Evolutionary conservation across 441 rosid genomes (phyloP).

Genomic region (Syzygium syzygioides): DNA sequence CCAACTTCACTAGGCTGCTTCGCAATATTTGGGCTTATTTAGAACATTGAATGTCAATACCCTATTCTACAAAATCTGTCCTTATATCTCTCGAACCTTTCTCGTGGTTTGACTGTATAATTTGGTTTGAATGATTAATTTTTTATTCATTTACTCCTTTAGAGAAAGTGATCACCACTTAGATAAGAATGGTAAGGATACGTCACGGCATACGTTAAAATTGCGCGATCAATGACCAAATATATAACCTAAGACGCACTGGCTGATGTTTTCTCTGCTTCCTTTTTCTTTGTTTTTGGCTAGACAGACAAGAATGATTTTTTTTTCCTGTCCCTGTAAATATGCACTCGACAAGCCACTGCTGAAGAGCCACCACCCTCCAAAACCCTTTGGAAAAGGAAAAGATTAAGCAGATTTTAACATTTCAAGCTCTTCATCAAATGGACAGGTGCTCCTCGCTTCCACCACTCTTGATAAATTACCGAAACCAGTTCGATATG

Average conservation of each 20-base stretch:
- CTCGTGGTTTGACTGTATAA: neutral
- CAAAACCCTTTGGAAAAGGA: neutral
- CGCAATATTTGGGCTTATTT: neutral
- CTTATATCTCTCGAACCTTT: neutral
- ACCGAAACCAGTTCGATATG: neutral
- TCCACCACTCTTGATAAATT: neutral
- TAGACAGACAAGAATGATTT: neutral
- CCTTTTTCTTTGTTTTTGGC: neutral
- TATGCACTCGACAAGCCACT: neutral
- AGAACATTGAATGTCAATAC: neutral
- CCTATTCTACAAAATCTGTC: neutral
- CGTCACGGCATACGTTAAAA: neutral
- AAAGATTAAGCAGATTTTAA: neutral
- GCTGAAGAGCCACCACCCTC: neutral
- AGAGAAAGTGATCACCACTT: neutral
- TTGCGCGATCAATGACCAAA: neutral
- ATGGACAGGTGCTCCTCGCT: neutral
- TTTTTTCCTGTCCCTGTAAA: neutral
- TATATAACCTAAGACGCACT: neutral
- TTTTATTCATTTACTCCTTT: neutral
- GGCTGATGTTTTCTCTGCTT: neutral
- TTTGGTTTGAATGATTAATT: neutral
- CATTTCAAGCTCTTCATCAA: neutral
- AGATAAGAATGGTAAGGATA: neutral
- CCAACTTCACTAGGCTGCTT: neutral